Percentiles rank a stretch among this genome's conserved stretches.
Evolutionary conservation across 2,329 filamentous ascomycete species (phyloP).

Genomic region (Penicillium sp.): DNA sequence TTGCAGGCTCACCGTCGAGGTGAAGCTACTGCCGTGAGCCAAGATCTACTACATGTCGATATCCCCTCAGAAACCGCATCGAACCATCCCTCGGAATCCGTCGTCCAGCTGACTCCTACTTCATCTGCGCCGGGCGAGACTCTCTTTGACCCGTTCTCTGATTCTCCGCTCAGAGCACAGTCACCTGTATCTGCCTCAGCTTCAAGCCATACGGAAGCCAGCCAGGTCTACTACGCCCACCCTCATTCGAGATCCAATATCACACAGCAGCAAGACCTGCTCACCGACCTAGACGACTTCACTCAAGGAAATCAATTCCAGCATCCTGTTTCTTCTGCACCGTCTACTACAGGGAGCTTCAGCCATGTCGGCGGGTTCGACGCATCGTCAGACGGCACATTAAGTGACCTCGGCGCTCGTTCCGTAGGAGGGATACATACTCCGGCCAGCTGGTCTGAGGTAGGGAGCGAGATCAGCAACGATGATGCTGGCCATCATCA

Average conservation of each 20-base stretch:
- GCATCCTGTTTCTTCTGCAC: slow-evolving; percentile 31
- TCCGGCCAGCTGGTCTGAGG: slow-evolving; percentile 44
- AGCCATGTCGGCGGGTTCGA: slow-evolving; percentile 38
- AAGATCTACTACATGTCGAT: slow-evolving; percentile 24
- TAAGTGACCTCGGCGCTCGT: slow-evolving; percentile 37
- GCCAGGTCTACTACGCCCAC: slow-evolving; percentile 33
- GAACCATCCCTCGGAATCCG: slow-evolving; percentile 40
- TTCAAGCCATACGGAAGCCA: slow-evolving; percentile 35
- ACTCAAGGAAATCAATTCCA: slow-evolving; percentile 11
- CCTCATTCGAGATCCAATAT: slow-evolving; percentile 22
- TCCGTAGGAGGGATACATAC: slow-evolving; percentile 33
- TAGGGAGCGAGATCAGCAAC: slow-evolving; percentile 43
- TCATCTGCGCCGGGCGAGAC: slow-evolving; percentile 37
- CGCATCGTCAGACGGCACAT: slow-evolving; percentile 34
- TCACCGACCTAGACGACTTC: slow-evolving; percentile 12
- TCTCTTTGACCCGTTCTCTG: slow-evolving; percentile 21
- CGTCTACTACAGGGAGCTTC: slow-evolving; percentile 37
- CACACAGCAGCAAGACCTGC: slow-evolving; percentile 15
- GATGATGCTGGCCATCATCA: slow-evolving; percentile 34
- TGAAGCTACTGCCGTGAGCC: slow-evolving; percentile 16
- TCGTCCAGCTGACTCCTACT: slow-evolving; percentile 45
- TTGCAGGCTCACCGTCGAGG: slow-evolving; percentile 25
- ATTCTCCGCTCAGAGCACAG: slow-evolving; percentile 10
- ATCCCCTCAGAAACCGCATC: slow-evolving; percentile 34
- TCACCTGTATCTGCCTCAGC: slow-evolving; percentile 19